Evolutionary conservation across 2,329 filamentous ascomycete species (phyloP), one percentile per base, ranked within the genome.

Genomic region (Aspergillus pseudoglaucus): DNA sequence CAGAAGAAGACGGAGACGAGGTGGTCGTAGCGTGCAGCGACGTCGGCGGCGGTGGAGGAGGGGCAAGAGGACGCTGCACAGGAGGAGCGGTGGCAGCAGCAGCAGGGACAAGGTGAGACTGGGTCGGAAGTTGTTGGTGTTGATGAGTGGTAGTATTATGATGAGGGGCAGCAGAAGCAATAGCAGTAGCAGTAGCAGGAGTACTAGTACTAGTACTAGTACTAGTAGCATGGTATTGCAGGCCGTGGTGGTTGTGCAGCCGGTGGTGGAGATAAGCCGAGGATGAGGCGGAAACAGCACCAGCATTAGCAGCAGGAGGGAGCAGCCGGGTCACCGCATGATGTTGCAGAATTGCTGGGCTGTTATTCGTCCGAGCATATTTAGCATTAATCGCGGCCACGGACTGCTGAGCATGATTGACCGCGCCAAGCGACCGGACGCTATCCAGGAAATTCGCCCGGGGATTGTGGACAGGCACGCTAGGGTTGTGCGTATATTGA

Each of bases 401-500:
- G 8, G 25, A 27, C 25, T 27, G 25, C 25, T 27, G 25, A 27
- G 25, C 10, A 27, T 27, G 41, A 42, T 42, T 42, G 42, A 57
- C 54, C 49, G 63, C 60, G 60, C 63, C 63, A 60, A 65, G 60
- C 48, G 63, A 65, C 62, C 69, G 70, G 52, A 75, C 69, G 55
- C 65, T 69, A 53, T 75, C 72, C 47, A 77, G 65, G 67, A 76
- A 77, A 66, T 75, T 75, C 51, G 72, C 69, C 52, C 69, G 65
- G 53, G 69, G 67, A 59, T 77, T 75, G 67, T 75, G 70, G 53
- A 70, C 57, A 50, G 59, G 55, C 49, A 74, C 75, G 49, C 69
- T 72, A 39, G 79, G 81, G 68, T 95, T 83, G 59, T 93, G 87
- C 4, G 90, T 95, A 69, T 93, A 98, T 65, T 94, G 89, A 22